These are phyloP conservation scores for Nymphaea colorata DNA, from an alignment of 164 flowering plant genomes.

Conservation along the genomic window DNA sequence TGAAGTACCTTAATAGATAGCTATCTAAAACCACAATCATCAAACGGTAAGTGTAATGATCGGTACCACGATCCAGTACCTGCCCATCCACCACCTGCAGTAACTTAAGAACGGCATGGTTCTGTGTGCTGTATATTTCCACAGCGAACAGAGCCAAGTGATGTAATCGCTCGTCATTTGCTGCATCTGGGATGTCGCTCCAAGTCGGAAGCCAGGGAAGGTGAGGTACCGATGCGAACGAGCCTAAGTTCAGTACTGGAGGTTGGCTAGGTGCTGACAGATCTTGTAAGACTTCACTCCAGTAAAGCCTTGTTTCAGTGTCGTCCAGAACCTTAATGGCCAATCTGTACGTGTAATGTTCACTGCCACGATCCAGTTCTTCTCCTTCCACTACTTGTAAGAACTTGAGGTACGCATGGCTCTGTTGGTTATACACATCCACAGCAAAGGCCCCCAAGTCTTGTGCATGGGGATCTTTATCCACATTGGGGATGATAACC, in stretches of 20 bases:
- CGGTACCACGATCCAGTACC: no score
- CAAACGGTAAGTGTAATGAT: no score
- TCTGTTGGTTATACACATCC: not conserved
- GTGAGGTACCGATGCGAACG: no score
- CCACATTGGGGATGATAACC: not conserved
- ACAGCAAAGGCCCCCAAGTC: not conserved
- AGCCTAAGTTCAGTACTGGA: not conserved
- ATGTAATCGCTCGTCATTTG: no score
- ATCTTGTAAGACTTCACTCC: not conserved
- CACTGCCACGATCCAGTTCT: not conserved
- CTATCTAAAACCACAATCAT: no score
- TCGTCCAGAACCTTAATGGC: not conserved
- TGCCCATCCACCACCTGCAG: no score
- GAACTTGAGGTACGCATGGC: not conserved
- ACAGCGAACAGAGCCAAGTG: no score
- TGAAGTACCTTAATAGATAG: no score
- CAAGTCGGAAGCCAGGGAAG: no score
- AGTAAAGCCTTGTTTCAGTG: not conserved
- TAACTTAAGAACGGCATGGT: no score
- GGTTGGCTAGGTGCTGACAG: not conserved
- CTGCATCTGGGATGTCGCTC: no score
- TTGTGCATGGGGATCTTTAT: not conserved
- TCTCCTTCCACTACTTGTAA: not conserved
- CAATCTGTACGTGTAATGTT: not conserved
- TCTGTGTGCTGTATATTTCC: no score